Evolutionary conservation across 306 rosid genomes (phyloP).

Genomic region (Senna tora): DNA sequence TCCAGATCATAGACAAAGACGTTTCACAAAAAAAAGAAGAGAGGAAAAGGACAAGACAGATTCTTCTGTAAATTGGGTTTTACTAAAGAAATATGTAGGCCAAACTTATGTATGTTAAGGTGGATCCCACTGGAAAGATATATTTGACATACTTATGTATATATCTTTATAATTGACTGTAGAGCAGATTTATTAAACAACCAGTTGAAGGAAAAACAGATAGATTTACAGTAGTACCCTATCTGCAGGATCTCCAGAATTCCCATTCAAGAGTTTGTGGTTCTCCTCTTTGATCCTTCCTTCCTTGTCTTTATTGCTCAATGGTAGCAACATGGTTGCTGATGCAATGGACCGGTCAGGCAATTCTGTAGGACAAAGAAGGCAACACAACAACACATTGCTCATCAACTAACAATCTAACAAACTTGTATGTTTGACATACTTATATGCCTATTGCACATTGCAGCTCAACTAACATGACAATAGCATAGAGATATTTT

Average conservation of each 20-base stretch:
- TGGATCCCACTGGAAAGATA: too few species aligned
- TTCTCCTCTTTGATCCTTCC: conserved; percentile 81
- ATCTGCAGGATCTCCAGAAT: conserved; percentile 80
- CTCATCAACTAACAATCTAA: conserved; percentile 6
- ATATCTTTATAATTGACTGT: background rate
- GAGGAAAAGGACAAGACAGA: conserved; percentile 16
- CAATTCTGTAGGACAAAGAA: conserved; percentile 61
- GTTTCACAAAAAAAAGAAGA: conserved; percentile 15
- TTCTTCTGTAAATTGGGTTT: background rate
- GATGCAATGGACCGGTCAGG: conserved; percentile 79
- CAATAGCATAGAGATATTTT: background rate
- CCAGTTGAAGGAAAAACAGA: background rate
- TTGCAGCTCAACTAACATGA: conserved; percentile 8
- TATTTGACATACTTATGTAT: too few species aligned
- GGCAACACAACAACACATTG: conserved; percentile 38
- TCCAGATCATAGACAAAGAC: conserved; percentile 39
- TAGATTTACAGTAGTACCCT: conserved; percentile 61
- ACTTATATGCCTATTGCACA: too few species aligned
- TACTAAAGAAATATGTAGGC: too few species aligned
- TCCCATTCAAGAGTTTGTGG: conserved; percentile 91
- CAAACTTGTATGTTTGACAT: too few species aligned
- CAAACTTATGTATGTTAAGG: too few species aligned
- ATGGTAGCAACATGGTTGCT: conserved; percentile 62
- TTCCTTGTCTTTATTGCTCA: conserved; percentile 79
- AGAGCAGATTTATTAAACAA: background rate